phyloP scores from a whole-genome alignment of 345 rosid species.

The Brassica cretica region DNA sequence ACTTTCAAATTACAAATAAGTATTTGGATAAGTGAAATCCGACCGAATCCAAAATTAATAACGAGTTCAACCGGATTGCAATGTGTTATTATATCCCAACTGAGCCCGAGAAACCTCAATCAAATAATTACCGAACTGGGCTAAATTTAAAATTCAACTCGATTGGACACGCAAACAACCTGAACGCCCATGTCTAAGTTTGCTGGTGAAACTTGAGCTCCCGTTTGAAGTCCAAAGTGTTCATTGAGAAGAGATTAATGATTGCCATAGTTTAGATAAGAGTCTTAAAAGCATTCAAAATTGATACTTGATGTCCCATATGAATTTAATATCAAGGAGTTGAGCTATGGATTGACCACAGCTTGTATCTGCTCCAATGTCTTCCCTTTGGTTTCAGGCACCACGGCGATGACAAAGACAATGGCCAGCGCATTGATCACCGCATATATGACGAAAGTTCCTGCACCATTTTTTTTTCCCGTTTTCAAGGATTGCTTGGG shows the following conservation, averaged over 20 bases:
- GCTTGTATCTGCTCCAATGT: conserved; percentile 89
- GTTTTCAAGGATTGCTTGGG: not conserved
- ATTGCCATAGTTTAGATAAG: not conserved
- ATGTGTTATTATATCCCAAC: no score
- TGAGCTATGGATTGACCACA: conserved; percentile 52
- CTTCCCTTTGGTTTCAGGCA: conserved; percentile 92
- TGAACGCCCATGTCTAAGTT: not conserved
- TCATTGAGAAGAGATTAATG: not conserved
- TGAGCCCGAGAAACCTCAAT: no score
- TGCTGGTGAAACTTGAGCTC: not conserved
- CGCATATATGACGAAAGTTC: conserved; percentile 75
- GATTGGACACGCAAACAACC: not conserved
- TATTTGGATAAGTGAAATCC: no score
- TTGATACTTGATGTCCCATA: not conserved
- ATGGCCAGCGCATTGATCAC: conserved; percentile 63
- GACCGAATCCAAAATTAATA: no score
- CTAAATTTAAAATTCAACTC: no score
- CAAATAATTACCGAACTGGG: no score
- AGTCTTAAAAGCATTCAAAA: conserved; percentile 7
- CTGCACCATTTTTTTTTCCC: conserved; percentile 33
- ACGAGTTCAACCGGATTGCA: no score
- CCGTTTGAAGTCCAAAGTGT: not conserved
- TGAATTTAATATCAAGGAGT: not conserved
- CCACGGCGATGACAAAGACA: conserved; percentile 55
- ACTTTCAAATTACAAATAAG: no score